Evolutionary conservation across 352 stramenopile species (phyloP).

Genomic region (Phytopythium mirpurense): DNA sequence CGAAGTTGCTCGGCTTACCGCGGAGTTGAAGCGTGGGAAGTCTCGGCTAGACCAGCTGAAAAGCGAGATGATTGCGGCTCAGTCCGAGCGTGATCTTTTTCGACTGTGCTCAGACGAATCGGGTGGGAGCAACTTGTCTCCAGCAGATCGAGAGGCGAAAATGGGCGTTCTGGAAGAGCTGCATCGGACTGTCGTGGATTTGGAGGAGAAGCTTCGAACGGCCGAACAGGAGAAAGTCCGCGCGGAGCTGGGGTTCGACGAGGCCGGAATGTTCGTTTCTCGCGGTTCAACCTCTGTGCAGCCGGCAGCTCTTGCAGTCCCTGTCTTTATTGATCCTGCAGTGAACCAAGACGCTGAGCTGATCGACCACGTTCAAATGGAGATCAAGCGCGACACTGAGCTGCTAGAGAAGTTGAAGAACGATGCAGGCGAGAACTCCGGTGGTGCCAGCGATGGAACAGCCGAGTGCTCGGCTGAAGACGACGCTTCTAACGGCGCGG

Average conservation of each 20-base stretch:
- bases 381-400: conserved; percentile 72
- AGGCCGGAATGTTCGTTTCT: conserved; percentile 11
- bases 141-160: conserved; percentile 48
- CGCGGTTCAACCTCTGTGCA: conserved; percentile 11
- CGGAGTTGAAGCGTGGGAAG: conserved; percentile 73
- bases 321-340: conserved; percentile 36
- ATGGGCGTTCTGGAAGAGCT: conserved; percentile 37
- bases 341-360: conserved; percentile 60
- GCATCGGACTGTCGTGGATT: background rate
- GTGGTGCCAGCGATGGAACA: conserved; percentile 33
- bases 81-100: conserved; percentile 78
- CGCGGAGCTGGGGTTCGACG: conserved; percentile 34
- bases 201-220: conserved; percentile 53
- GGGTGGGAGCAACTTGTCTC: conserved; percentile 10
- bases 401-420: conserved; percentile 69
- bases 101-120: conserved; percentile 64
- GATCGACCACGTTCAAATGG: conserved; percentile 62
- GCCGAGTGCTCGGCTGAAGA: conserved; percentile 31
- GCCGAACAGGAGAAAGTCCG: conserved; percentile 65
- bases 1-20: conserved; percentile 68
- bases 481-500: conserved; percentile 18
- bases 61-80: conserved; percentile 82
- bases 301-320: conserved; percentile 26
- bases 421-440: conserved; percentile 43
- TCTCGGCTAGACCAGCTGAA: conserved; percentile 76